Conservation (phyloP, 2,329 filamentous ascomycete genomes). For the Fusarium sp. region DNA sequence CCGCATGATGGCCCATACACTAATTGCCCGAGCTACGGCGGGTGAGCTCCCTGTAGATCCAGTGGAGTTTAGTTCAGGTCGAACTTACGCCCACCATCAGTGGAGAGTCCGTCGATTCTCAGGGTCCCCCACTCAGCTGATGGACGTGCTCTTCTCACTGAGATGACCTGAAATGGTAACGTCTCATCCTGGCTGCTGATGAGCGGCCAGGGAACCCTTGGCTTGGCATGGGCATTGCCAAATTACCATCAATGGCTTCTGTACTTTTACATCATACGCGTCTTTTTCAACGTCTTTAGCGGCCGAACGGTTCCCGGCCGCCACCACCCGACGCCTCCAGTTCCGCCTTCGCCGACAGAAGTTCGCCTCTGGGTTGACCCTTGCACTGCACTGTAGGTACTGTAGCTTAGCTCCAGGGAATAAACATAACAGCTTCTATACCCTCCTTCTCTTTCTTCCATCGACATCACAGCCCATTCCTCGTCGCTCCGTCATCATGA, state of each 20-base stretch:
- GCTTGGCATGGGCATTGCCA: not conserved
- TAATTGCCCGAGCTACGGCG: conserved; percentile 9
- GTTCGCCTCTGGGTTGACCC: conserved; percentile 2
- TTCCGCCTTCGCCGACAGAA: conserved; percentile 6
- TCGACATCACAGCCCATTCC: conserved; percentile 8
- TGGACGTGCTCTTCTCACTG: too few relatives aligned
- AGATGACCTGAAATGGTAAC: not conserved
- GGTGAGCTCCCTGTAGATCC: not conserved
- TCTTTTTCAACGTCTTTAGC: conserved; percentile 6
- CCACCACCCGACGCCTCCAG: conserved; percentile 2
- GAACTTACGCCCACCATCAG: too few relatives aligned
- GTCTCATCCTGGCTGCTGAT: not conserved
- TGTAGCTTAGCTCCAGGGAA: conserved; percentile 5
- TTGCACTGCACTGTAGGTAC: not conserved
- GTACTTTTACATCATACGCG: too few relatives aligned
- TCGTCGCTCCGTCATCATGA: conserved; percentile 37
- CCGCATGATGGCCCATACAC: conserved; percentile 14
- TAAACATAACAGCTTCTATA: conserved; percentile 25
- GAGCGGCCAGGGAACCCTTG: not conserved
- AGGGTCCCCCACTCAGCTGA: not conserved
- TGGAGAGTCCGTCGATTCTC: conserved; percentile 8
- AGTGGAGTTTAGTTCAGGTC: too few relatives aligned
- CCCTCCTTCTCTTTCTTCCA: conserved; percentile 1
- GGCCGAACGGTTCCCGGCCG: conserved; percentile 4
- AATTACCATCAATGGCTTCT: too few relatives aligned